Evolutionary conservation across 1,139 yeast genomes (phyloP).

Genomic region (Saccharomyces hybrid): DNA sequence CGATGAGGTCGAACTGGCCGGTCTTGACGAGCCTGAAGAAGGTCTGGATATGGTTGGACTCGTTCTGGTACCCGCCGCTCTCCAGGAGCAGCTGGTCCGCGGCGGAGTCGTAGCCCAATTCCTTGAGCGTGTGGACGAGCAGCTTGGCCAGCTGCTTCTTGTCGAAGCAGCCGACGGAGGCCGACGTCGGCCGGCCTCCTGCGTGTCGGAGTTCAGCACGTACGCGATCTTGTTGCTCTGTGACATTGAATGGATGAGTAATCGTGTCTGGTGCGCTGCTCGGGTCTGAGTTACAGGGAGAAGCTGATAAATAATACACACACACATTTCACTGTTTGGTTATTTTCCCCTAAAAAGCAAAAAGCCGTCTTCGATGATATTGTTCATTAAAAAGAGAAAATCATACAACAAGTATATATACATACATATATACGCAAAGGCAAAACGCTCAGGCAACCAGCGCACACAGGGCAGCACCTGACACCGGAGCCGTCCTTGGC

Average conservation of each 20-base stretch:
- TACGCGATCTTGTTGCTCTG: background rate
- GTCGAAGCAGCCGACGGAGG: conserved; percentile 15
- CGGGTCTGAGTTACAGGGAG: too few relatives aligned
- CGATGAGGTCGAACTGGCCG: conserved; percentile 1
- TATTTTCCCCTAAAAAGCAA: background rate
- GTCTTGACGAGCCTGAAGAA: conserved; percentile 28
- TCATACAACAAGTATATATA: background rate
- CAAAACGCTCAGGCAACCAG: conserved; percentile 22
- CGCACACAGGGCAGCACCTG: conserved; percentile 93
- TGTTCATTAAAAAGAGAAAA: background rate
- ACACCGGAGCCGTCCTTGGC: conserved; percentile 95
- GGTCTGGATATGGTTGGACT: conserved; percentile 38
- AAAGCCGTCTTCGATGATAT: background rate
- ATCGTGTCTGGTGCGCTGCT: background rate
- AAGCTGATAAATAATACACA: too few relatives aligned
- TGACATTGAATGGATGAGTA: too few relatives aligned
- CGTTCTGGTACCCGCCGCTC: conserved; percentile 35
- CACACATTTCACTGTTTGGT: too few relatives aligned
- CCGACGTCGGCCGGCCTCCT: background rate
- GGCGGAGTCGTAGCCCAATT: conserved; percentile 40
- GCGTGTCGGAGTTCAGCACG: background rate
- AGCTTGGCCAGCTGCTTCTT: conserved; percentile 42
- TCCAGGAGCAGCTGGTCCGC: conserved; percentile 37
- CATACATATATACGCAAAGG: background rate
- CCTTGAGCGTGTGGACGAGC: conserved; percentile 42